phyloP scores from a whole-genome alignment of 306 rosid species.

The Abrus pulchellus region DNA sequence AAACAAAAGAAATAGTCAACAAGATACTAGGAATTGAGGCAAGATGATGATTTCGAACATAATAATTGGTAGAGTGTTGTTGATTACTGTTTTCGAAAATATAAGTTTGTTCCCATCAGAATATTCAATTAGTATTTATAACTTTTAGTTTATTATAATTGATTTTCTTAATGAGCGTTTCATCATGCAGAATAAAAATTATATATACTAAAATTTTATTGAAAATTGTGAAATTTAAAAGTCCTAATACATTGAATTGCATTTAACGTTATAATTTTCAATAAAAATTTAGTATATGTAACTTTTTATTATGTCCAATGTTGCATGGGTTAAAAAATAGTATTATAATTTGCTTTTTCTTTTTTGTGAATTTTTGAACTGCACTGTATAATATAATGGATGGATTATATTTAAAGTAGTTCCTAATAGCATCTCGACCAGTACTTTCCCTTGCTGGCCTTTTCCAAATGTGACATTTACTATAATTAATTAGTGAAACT shows the following conservation, averaged over 20 bases:
- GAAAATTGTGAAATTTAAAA: no score
- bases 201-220: no score
- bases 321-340: no score
- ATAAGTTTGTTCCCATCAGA: constrained; percentile 10
- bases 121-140: background rate
- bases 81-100: background rate
- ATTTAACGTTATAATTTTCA: no score
- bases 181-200: no score
- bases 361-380: background rate
- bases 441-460: background rate
- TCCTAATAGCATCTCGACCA: constrained; percentile 19
- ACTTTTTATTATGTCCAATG: no score
- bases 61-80: background rate
- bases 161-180: no score
- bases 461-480: constrained; percentile 45
- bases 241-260: no score
- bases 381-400: background rate
- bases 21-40: background rate
- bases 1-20: background rate
- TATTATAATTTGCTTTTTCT: background rate
- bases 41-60: constrained; percentile 4
- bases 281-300: no score
- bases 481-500: constrained; percentile 47
- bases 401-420: constrained; percentile 25
- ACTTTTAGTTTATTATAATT: background rate